Evolutionary conservation across 2,329 filamentous ascomycete species (phyloP).

Genomic region (Neobulgaria alba): DNA sequence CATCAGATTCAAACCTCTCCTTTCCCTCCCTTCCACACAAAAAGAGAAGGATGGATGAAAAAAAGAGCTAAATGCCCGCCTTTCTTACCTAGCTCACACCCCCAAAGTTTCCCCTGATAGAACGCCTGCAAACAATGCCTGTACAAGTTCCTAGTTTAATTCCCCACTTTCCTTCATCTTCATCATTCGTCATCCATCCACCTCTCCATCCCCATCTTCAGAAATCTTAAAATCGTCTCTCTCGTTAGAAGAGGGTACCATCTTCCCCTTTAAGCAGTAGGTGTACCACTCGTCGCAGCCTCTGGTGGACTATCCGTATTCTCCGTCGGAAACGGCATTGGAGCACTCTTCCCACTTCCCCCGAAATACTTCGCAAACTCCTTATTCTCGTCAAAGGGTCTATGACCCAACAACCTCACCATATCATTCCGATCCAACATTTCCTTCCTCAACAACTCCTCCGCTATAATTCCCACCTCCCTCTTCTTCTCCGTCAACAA

Average conservation of each 20-base stretch:
- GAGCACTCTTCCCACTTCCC: constrained; percentile 44
- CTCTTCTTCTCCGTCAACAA: constrained; percentile 78
- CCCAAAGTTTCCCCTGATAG: too few species aligned
- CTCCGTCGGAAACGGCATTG: constrained; percentile 45
- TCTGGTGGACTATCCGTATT: constrained; percentile 22
- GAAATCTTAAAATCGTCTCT: background rate
- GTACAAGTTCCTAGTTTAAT: too few species aligned
- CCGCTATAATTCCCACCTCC: constrained; percentile 81
- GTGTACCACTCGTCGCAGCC: constrained; percentile 7
- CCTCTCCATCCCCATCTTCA: too few species aligned
- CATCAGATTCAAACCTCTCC: background rate
- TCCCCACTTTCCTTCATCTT: too few species aligned
- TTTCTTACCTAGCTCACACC: too few species aligned
- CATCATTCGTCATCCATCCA: too few species aligned
- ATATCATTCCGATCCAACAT: constrained; percentile 87
- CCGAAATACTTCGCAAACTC: constrained; percentile 95
- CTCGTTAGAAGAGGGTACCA: too few species aligned
- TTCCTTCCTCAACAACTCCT: constrained; percentile 89
- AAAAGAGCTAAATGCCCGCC: too few species aligned
- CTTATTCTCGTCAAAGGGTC: constrained; percentile 72
- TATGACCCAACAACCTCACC: constrained; percentile 74
- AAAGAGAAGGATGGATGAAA: too few species aligned
- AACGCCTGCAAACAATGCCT: too few species aligned
- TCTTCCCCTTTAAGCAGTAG: too few species aligned
- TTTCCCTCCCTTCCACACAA: too few species aligned